Percentiles rank a stretch among this genome's conserved stretches.
phyloP scores from a whole-genome alignment of 1,284 basidiomycete genomes.

The Ganoderma sinense region DNA sequence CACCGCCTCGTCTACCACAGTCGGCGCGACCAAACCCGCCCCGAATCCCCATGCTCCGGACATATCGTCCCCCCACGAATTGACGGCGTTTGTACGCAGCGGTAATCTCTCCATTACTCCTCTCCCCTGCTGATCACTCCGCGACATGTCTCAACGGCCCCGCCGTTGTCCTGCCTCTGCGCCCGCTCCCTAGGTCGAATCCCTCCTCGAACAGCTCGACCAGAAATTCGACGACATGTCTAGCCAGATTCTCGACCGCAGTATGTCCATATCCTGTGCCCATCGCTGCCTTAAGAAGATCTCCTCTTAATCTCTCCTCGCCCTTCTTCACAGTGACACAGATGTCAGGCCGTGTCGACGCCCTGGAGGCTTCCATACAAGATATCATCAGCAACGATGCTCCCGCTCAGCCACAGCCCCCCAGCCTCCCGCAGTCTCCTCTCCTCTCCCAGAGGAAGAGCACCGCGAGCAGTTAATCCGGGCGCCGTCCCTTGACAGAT shows the following conservation, averaged over 20 bases:
- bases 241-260: constrained; percentile 79
- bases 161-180: constrained; percentile 6
- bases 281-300: constrained; percentile 18
- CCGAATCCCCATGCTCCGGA: constrained; percentile 46
- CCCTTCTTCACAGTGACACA: constrained; percentile 66
- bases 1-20: constrained; percentile 29
- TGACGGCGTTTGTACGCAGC: constrained; percentile 79
- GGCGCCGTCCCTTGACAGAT: constrained; percentile 10
- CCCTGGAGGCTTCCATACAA: constrained; percentile 81
- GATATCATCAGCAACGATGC: constrained; percentile 81
- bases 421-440: constrained; percentile 42
- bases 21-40: constrained; percentile 28
- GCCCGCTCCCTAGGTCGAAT: constrained; percentile 66
- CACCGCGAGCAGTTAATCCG: constrained; percentile 24
- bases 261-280: constrained; percentile 52
- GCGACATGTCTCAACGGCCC: constrained; percentile 16
- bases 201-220: constrained; percentile 78
- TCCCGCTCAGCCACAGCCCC: constrained; percentile 31
- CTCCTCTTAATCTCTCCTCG: neutral
- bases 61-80: constrained; percentile 83
- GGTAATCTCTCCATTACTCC: constrained; percentile 20
- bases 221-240: constrained; percentile 88
- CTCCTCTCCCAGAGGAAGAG: constrained; percentile 34
- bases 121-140: constrained; percentile 18
- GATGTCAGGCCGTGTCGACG: constrained; percentile 86